Percentiles rank a stretch among this genome's conserved stretches.
These are phyloP conservation scores for Neoscytalidium dimidiatum DNA, from an alignment of 2,329 filamentous ascomycete genomes.

Conservation along the genomic window DNA sequence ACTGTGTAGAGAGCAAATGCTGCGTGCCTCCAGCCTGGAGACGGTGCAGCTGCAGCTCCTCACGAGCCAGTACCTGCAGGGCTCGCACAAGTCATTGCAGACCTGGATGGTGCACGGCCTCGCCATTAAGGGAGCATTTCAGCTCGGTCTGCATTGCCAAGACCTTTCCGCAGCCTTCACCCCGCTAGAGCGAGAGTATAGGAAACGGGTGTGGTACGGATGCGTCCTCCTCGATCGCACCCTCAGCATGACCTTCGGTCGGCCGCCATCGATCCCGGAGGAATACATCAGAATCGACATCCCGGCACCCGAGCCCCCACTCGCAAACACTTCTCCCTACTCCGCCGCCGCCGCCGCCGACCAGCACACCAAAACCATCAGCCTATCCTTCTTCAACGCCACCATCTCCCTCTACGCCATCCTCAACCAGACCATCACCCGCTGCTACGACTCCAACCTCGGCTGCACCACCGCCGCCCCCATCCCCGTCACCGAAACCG, in stretches of 20 bases:
- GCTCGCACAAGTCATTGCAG: constrained; percentile 55
- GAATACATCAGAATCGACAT: constrained; percentile 45
- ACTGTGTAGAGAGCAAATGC: constrained; percentile 46
- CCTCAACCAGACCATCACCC: constrained; percentile 31
- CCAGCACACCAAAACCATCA: constrained; percentile 3
- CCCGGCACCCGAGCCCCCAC: constrained; percentile 25
- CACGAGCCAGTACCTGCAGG: constrained; percentile 55
- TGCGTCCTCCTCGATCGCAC: constrained; percentile 52
- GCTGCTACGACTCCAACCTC: constrained; percentile 39
- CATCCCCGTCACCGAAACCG: constrained; percentile 29
- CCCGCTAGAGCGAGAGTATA: constrained; percentile 48
- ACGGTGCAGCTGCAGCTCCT: constrained; percentile 55
- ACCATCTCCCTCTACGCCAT: constrained; percentile 42
- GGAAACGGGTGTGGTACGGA: constrained; percentile 53
- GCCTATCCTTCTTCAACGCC: constrained; percentile 34
- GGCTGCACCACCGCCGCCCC: constrained; percentile 32
- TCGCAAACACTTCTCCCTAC: constrained; percentile 17
- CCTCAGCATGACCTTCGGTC: constrained; percentile 55
- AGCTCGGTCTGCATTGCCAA: constrained; percentile 54
- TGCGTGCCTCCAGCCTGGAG: constrained; percentile 48
- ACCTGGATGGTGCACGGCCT: constrained; percentile 58
- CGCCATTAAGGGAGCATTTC: constrained; percentile 52
- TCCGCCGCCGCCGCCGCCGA: constrained; percentile 11
- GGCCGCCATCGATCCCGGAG: constrained; percentile 50
- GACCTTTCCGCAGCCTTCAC: constrained; percentile 39